A percentile compares a stretch with the other conserved stretches of the same genome.
Evolutionary conservation across 768 basidiomycete species (phyloP).

Genomic region (Mycena epipterygia): DNA sequence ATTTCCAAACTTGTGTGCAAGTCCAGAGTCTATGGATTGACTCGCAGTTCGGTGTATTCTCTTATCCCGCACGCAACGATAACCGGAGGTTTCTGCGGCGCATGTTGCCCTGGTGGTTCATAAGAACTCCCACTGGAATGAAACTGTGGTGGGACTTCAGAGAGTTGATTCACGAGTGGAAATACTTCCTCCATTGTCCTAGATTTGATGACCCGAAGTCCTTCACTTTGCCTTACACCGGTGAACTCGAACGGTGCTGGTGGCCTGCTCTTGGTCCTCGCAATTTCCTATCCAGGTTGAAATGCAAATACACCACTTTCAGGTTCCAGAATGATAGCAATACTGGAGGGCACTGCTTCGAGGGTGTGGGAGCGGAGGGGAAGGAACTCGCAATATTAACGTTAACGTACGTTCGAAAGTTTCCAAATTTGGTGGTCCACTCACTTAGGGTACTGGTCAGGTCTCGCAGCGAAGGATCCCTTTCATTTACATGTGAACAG

Average conservation of each 20-base stretch:
- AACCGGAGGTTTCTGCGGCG: conserved; percentile 27
- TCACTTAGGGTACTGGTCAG: background rate
- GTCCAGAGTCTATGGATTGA: conserved; percentile 49
- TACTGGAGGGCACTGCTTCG: background rate
- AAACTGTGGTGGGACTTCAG: conserved; percentile 40
- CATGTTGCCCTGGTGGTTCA: conserved; percentile 46
- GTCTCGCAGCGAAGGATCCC: background rate
- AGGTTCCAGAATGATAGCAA: background rate
- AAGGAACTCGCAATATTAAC: conserved; percentile 2
- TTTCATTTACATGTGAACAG: background rate
- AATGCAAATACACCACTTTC: conserved; percentile 18
- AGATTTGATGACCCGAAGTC: conserved; percentile 21
- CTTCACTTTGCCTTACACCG: conserved; percentile 26
- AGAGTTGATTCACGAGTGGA: conserved; percentile 44
- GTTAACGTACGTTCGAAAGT: background rate
- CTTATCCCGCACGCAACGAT: background rate
- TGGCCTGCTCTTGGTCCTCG: conserved; percentile 42
- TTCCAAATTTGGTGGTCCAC: background rate
- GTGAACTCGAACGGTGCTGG: conserved; percentile 47
- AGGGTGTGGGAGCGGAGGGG: conserved; percentile 15
- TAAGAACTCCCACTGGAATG: conserved; percentile 1
- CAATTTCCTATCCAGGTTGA: conserved; percentile 42
- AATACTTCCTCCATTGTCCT: conserved; percentile 37
- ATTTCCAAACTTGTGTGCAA: conserved; percentile 48
- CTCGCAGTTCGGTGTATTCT: conserved; percentile 41